phyloP scores from a whole-genome alignment of 2,329 filamentous ascomycete genomes.

The Colletotrichum phormii region DNA sequence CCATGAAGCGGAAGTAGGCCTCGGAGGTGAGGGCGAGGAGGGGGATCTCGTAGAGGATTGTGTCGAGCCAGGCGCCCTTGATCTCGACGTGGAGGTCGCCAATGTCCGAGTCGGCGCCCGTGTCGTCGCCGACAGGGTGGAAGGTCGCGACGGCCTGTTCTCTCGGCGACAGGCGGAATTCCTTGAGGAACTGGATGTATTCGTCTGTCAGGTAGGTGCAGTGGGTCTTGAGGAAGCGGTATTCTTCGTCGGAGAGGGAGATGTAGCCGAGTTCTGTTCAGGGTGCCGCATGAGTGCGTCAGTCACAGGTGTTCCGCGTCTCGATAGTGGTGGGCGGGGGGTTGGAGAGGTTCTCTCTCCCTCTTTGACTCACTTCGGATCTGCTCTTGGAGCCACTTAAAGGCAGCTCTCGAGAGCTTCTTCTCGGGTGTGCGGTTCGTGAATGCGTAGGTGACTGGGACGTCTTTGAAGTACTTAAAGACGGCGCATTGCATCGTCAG shows the following conservation, averaged over 20 bases:
- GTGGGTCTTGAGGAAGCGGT: constrained; percentile 79
- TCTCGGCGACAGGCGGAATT: constrained; percentile 83
- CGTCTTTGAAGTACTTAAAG: constrained; percentile 87
- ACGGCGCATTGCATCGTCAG: constrained; percentile 99
- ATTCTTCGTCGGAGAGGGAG: constrained; percentile 81
- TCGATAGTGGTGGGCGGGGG: neutral
- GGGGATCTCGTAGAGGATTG: constrained; percentile 97
- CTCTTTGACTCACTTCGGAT: constrained; percentile 73
- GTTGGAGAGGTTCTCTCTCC: constrained; percentile 9
- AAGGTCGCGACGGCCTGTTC: constrained; percentile 84
- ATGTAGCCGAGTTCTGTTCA: constrained; percentile 82
- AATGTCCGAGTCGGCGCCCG: constrained; percentile 71
- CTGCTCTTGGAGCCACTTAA: constrained; percentile 86
- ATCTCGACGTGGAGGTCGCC: constrained; percentile 84
- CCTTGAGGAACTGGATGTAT: constrained; percentile 85
- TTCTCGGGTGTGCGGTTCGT: constrained; percentile 96
- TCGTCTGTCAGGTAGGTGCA: constrained; percentile 83
- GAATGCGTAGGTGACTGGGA: constrained; percentile 89
- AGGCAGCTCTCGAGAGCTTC: constrained; percentile 86
- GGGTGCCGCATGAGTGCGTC: constrained; percentile 11
- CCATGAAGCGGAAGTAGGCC: constrained; percentile 97
- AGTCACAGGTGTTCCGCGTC: constrained; percentile 5
- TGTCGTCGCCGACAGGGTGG: constrained; percentile 63
- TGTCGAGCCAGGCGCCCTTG: constrained; percentile 89
- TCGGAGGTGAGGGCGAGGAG: constrained; percentile 92